Base-by-base conservation (phyloP, 192 early-diverging fungal genomes). In the Diversispora eburnea region DNA sequence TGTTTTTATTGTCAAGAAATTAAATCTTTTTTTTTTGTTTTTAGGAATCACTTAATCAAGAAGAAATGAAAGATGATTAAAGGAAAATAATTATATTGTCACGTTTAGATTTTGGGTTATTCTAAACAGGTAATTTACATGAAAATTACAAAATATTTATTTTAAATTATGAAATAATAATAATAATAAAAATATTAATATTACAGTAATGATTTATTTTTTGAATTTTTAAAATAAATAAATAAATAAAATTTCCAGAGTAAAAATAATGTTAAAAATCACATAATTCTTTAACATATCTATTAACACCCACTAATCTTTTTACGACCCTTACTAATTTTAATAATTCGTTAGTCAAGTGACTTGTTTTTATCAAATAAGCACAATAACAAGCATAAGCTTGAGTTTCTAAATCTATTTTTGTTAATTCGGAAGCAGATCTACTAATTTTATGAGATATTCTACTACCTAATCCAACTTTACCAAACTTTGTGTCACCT, bases 1-100 rank as follows among this genome's bases (percentile, higher is more conserved):
- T 52, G 3, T 45, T 69, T 61, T 69, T 54, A 63, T 51, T 25
- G 3, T 61, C 12, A 8, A 20, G 1, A 13, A 46, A 3, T 64
- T 77, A 17, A 13, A 20, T 77, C 4, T 20, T 22, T 33, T 12
- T 60, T 17, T 9, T 63, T 64, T 19, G n/a, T 48, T 73, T 76
- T 13, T 73, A 83, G 80, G 82, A 79, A 59, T 77, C 82, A 5
- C 67, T 84, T 68, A 84, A 84, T 61, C 25, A 33, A 33, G 84
- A 82, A 51, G 83, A 86, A 52, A 86, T 86, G 85, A 83, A 86
- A 52, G 85, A 83, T 33, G 84, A 84, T 73, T 72, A 77, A 79
- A 2, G 25, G 25, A 33, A 33, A 33, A 33, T 33, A 33, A 33
- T 33, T 33, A 33, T 33, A 33, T 0, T 33, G 25, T 33, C 25